Evolutionary conservation across 2,329 filamentous ascomycete genomes (phyloP), one percentile per base, ranked within the genome.

Genomic region (Aulographum hederae): DNA sequence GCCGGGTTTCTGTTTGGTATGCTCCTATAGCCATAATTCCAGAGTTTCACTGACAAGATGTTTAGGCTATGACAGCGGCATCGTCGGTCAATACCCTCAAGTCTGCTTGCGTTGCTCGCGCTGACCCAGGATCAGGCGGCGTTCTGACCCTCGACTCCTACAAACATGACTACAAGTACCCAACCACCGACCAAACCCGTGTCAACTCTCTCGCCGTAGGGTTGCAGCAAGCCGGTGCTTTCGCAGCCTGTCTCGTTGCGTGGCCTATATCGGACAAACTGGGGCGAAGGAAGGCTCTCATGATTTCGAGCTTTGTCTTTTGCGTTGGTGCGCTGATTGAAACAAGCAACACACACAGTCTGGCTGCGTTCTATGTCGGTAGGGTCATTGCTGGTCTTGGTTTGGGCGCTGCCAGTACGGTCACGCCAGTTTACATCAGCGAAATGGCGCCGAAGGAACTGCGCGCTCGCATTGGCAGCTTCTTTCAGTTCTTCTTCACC

Each of bases 201-300:
- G 46, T 57, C 37, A 60, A 57, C 35, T 59, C 59, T 4, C 58
- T 64, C 30, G 56, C 58, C 21, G 58, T 64, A 14, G 57, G 58
- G 2, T 57, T 66, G 13, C 61, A 66, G 32, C 61, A 66, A 37
- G 57, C 62, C 6, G 63, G 63, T 16, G 61, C 62, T 20, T 61
- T 69, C 36, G 56, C 62, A 18, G 63, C 62, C 15, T 63, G 61
- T 36, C 58, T 67, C 32, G 39, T 54, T 18, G 55, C 64, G 31
- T 63, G 59, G 48, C 60, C 61, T 0, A 32, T 66, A 6, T 62
- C 58, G 4, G 57, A 62, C 32, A 45, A 46, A 15, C 50, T 52
- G 30, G 65, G 63, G 10, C 53, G 65, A 12, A 54, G 54, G 18
- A 47, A 45, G 32, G 53, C 57, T 8, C 54, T 67, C 35, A 53